Base-by-base conservation (phyloP, 208 protist species). In the Wallacemonas collosoma region DNA sequence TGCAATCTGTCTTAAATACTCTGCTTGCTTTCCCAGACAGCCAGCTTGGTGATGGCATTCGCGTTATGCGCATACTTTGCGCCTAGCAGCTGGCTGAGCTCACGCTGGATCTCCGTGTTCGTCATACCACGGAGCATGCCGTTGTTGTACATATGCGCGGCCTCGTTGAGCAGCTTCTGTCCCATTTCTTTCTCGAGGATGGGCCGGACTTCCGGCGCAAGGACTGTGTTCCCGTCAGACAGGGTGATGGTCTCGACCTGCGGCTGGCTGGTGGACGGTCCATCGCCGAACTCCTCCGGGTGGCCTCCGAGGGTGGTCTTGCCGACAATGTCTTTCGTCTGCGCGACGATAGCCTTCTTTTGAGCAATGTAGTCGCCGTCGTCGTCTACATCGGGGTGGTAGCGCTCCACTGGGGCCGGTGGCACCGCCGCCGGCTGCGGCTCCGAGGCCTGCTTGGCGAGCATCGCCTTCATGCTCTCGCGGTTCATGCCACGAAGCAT, bases 401-500 rank as follows among this genome's bases (percentile, higher is more conserved):
- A 72, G 3, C 69, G 40, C 54, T 80, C 64, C 6, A 48, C 66
- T 45, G 55, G 58, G 14, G 68, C 51, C 11, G 73, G 17, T 9
- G 75, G 2, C 12, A 73, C 54, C 26, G 64, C 60, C 0, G 73
- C 50, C 11, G 67, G 43, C 56, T 72, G 54, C 12, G 64, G 65
- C 40, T 76, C 79, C n/a, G 75, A 81, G 17, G 83, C 80, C 67
- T 93, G 88, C 68, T 87, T 67, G n/a, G 88, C 86, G 41, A 95
- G 73, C 83, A 93, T 93, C 53, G 84, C 89, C 79, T 86, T 85
- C 85, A 96, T 91, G 72, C 81, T 86, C 55, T 91, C 81, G 44
- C 89, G 79, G 71, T 93, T 85, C 92, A 96, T 96, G 61, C 88
- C 89, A 56, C 92, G 92, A 72, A 96, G 78, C 88, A 89, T 86